These are phyloP conservation scores for Ananas comosus DNA, from an alignment of 176 grass and related monocot genomes.

Conservation along the genomic window DNA sequence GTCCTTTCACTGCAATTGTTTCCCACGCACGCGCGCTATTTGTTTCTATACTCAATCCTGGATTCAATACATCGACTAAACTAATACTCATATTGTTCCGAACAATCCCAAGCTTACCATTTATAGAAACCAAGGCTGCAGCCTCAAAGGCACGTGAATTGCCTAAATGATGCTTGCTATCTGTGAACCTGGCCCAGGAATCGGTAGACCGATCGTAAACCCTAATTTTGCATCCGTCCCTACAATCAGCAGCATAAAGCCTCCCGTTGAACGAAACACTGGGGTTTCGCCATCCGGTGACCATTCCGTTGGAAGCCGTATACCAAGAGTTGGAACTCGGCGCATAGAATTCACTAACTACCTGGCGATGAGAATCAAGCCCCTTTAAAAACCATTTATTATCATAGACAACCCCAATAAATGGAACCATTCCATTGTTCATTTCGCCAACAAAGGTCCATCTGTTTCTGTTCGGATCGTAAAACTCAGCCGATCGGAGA, in stretches of 20 bases:
- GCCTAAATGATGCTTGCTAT: constrained; percentile 65
- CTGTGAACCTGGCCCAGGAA: constrained; percentile 65
- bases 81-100: constrained; percentile 90
- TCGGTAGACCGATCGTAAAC: constrained; percentile 49
- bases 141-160: constrained; percentile 56
- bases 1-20: constrained; percentile 41
- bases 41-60: constrained; percentile 32
- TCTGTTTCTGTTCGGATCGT: constrained; percentile 75
- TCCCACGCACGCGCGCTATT: constrained; percentile 60
- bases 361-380: constrained; percentile 51
- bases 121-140: constrained; percentile 54
- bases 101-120: constrained; percentile 65
- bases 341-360: constrained; percentile 61
- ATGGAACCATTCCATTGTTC: constrained; percentile 77
- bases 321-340: constrained; percentile 59
- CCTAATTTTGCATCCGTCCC: constrained; percentile 79
- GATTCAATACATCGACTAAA: constrained; percentile 50
- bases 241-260: constrained; percentile 69
- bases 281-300: constrained; percentile 56
- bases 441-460: constrained; percentile 69
- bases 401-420: constrained; percentile 79
- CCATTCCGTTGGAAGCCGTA: constrained; percentile 47
- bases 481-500: constrained; percentile 70
- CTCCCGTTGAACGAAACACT: constrained; percentile 47
- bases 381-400: constrained; percentile 92